These are phyloP conservation scores for Cutaneotrichosporon dermatis DNA, from an alignment of 1,284 basidiomycete species.

Conservation along the genomic window DNA sequence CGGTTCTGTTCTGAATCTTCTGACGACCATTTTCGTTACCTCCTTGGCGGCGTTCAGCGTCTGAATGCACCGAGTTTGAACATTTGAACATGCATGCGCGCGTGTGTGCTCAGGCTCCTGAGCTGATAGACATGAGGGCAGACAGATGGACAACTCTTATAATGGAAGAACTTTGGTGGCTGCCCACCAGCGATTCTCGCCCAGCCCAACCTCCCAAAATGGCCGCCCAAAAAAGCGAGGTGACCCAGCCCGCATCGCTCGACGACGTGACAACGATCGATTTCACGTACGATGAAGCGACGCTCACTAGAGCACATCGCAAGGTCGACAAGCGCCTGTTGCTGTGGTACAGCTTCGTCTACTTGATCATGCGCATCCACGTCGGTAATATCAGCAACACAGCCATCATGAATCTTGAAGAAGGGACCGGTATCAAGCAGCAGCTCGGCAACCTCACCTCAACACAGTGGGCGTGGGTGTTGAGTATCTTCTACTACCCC, in stretches of 20 bases:
- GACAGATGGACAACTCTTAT: no score
- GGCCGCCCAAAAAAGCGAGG: not conserved
- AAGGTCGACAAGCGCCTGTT: constrained; percentile 6
- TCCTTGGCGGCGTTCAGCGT: no score
- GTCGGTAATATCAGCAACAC: constrained; percentile 12
- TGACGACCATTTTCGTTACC: no score
- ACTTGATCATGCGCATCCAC: constrained; percentile 15
- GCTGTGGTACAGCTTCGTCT: constrained; percentile 13
- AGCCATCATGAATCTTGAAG: constrained; percentile 15
- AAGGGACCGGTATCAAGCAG: constrained; percentile 12
- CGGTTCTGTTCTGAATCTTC: no score
- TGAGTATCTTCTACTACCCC: constrained; percentile 13
- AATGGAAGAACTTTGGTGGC: no score
- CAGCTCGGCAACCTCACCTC: constrained; percentile 11
- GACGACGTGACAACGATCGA: not conserved
- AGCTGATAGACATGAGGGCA: no score
- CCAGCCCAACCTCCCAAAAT: not conserved
- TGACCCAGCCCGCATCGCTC: not conserved
- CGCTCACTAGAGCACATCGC: constrained; percentile 4
- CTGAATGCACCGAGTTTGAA: no score
- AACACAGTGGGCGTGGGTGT: constrained; percentile 13
- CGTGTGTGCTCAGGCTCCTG: no score
- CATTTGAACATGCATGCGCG: no score
- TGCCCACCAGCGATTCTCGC: no score
- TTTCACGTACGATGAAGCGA: not conserved